Base-by-base conservation (phyloP, 73 alveolate genomes). In the Tetrahymena borealis region DNA sequence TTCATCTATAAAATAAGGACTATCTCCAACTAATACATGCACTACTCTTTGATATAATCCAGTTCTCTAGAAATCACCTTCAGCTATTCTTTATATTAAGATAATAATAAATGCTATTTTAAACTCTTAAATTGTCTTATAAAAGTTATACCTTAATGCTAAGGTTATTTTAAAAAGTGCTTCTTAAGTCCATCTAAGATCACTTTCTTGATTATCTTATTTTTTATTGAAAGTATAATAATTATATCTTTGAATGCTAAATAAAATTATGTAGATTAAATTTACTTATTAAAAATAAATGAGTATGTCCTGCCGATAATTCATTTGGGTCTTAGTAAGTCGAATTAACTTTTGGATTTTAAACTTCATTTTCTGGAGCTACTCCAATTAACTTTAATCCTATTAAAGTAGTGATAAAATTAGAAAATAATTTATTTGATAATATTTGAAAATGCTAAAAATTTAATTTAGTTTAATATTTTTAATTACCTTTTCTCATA, bases 301-400 rank as follows among this genome's bases (percentile, higher is more conserved):
- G 99, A n/a, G 99, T 95, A 93, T 98, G 99, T 6, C 99, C 99
- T 90, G 98, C 97, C 33, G 99, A 96, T 40, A 98, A 97, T 91
- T 98, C 99, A 91, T 97, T 96, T 39, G 97, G 98, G 91, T 98
- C 96, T 90, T 96, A 95, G 90, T 98, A 94, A 36, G 98, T 94
- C 1, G 99, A 97, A 94, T 97, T 97, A 24, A 98, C 97, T 94
- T 97, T 97, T 10, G 99, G 99, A 94, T 98, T 98, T 78, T 96
- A 96, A 33, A 98, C 97, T 91, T 94, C 97, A 90, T 95, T 96
- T 94, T 98, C 99, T 10, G 99, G 99, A 20, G 99, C 98, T 12
- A 98, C 98, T 28, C 99, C 99, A 40, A 98, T 95, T 40, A 98
- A 96, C 40, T 97, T 94, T 40, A 98, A 39, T 12, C 40, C 85